Percentiles rank a stretch among this genome's conserved stretches.
Evolutionary conservation across 2,329 filamentous ascomycete genomes (phyloP).

Genomic region (Albifimbria verrucaria): DNA sequence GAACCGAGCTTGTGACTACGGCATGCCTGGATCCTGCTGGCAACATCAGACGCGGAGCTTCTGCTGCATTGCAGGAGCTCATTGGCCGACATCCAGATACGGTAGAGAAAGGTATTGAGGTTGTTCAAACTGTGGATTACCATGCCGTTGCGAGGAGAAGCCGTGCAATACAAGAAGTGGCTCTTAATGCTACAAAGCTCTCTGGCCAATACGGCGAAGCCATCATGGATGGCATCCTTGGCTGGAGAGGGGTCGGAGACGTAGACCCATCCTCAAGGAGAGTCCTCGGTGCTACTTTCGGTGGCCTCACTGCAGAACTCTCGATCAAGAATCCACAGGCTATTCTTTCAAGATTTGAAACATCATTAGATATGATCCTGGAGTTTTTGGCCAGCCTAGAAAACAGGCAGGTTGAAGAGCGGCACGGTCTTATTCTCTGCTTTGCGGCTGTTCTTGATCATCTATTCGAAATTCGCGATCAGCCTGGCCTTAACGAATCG

Average conservation of each 20-base stretch:
- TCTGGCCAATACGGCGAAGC: conserved; percentile 67
- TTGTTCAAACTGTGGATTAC: conserved; percentile 91
- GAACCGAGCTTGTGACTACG: conserved; percentile 74
- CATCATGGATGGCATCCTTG: conserved; percentile 67
- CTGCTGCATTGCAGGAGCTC: conserved; percentile 89
- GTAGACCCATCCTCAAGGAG: conserved; percentile 71
- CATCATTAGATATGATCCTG: conserved; percentile 39
- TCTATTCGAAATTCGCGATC: conserved; percentile 31
- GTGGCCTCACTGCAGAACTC: conserved; percentile 47
- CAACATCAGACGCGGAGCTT: conserved; percentile 89
- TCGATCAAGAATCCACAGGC: conserved; percentile 18
- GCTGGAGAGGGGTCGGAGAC: conserved; percentile 87
- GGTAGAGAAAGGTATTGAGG: conserved; percentile 73
- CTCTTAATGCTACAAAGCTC: conserved; percentile 64
- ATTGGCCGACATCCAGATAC: conserved; percentile 89
- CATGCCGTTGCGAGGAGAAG: conserved; percentile 86
- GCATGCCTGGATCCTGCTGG: conserved; percentile 86
- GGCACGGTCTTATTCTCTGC: conserved; percentile 63
- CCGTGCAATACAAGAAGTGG: conserved; percentile 76
- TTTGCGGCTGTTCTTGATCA: conserved; percentile 56
- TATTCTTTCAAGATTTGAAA: conserved; percentile 24
- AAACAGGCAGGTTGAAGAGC: conserved; percentile 62
- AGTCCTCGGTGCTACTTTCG: conserved; percentile 68
- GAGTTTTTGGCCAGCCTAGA: conserved; percentile 41
- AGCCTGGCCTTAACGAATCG: too few species aligned